These are phyloP conservation scores for Ophiosphaerella herpotricha DNA, from an alignment of 2,329 filamentous ascomycete genomes.

Conservation along the genomic window DNA sequence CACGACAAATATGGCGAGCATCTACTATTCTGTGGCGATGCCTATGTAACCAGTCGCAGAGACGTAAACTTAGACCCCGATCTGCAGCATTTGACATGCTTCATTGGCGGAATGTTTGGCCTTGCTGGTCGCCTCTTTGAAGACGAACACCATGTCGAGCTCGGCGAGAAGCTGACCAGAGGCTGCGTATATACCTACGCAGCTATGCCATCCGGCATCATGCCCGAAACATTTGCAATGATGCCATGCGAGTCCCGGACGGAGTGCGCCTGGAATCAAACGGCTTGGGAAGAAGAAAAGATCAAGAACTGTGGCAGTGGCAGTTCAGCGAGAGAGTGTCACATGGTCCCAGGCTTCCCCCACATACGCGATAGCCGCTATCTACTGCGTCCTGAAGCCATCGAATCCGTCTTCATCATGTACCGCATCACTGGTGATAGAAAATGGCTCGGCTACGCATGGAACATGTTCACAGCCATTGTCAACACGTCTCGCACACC, in stretches of 20 bases:
- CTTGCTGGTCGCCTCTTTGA: conserved; percentile 62
- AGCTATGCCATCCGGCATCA: conserved; percentile 60
- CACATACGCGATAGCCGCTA: conserved; percentile 50
- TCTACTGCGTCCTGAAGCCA: conserved; percentile 59
- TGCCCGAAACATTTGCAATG: conserved; percentile 63
- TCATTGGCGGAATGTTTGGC: conserved; percentile 65
- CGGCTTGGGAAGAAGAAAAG: conserved; percentile 52
- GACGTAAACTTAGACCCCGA: conserved; percentile 49
- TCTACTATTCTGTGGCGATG: conserved; percentile 43
- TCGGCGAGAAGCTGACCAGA: conserved; percentile 63
- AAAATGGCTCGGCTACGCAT: conserved; percentile 50
- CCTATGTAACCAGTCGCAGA: conserved; percentile 23
- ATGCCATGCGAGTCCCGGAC: conserved; percentile 51
- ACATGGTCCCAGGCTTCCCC: conserved; percentile 48
- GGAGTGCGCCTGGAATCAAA: conserved; percentile 60
- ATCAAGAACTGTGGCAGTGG: conserved; percentile 19
- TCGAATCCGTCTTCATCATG: conserved; percentile 64
- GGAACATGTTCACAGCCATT: conserved; percentile 55
- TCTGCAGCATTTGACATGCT: conserved; percentile 64
- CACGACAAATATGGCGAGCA: conserved; percentile 27
- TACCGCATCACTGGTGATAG: conserved; percentile 63
- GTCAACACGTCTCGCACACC: conserved; percentile 45
- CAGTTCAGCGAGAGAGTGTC: conserved; percentile 18
- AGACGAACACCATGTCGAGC: conserved; percentile 56
- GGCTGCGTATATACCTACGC: conserved; percentile 67